Base-by-base conservation (phyloP, 306 rosid genomes). In the Vigna angularis region DNA sequence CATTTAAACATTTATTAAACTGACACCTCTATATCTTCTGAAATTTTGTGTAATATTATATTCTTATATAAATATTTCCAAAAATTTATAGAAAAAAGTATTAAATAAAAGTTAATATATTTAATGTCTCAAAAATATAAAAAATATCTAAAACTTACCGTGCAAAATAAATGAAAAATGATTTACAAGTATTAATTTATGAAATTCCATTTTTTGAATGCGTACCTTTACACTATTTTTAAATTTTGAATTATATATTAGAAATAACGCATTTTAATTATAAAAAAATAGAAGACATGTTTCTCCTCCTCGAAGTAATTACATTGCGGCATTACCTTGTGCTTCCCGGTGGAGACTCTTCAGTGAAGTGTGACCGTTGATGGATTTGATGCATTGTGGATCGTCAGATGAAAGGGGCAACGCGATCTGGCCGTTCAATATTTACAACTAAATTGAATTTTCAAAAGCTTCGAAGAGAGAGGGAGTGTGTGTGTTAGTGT, bases 391-490 rank as follows among this genome's bases (percentile, higher is more conserved):
- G 14, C 7, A 6, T 15, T 5, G 5, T 0, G 0, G 7, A 85
- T 88, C 91, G 93, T 88, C 9, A 3, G 96, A 90, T 92, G 26
- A 14, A 59, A 66, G 6, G 9, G 1, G 5, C 3, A 20, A 17
- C 5, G 12, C n/a, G 26, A 89, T 89, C 97, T 1, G 49, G 69
- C 97, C 98, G 93, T 96, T 79, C 70, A 88, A 82, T 87, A 84
- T 68, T 85, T 51, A 82, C 83, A 74, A 52, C 26, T 66, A 90
- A 95, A 90, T 96, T 91, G 93, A 96, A 96, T 87, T 96, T 96
- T 96, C 96, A 96, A 96, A 96, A 93, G 89, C 84, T 88, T 63
- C 70, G 87, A 65, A 88, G 93, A 87, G 94, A 92, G 98, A 85
- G 98, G 97, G 98, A 89, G 97, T 62, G 82, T 32, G 62, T 49